Conservation (phyloP, 139 green algal genomes). For the Tetraselmis striata region DNA sequence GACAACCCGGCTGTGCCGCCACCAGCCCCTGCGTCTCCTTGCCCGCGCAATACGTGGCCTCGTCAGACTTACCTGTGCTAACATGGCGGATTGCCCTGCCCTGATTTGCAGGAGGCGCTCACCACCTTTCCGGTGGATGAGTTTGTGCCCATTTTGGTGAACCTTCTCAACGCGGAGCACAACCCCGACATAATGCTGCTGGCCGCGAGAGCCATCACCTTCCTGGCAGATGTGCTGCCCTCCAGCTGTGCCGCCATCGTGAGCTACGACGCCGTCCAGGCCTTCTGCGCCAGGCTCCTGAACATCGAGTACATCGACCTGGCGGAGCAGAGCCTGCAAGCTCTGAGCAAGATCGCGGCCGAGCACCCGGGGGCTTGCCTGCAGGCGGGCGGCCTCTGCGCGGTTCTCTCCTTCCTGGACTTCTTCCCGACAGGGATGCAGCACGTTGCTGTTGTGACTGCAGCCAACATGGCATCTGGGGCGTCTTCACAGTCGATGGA, state of each 20-base stretch:
- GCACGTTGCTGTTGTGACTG: constrained; percentile 78
- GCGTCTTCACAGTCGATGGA: constrained; percentile 40
- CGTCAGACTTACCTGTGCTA: no score
- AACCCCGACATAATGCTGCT: constrained; percentile 92
- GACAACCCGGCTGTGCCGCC: no score
- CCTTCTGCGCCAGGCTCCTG: constrained; percentile 78
- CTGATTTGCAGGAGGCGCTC: constrained; percentile 54
- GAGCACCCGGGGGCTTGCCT: constrained; percentile 69
- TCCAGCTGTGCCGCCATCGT: constrained; percentile 66
- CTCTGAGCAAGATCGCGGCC: constrained; percentile 89
- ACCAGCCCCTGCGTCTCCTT: no score
- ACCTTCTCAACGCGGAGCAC: constrained; percentile 77
- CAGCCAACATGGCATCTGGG: constrained; percentile 81
- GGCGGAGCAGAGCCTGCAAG: constrained; percentile 89
- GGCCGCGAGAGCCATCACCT: constrained; percentile 82
- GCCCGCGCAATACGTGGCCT: no score
- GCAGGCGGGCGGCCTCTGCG: constrained; percentile 70
- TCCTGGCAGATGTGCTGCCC: constrained; percentile 84
- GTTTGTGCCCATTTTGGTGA: constrained; percentile 82
- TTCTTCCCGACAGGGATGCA: constrained; percentile 94
- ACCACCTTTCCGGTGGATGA: constrained; percentile 72
- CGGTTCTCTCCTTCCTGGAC: constrained; percentile 89
- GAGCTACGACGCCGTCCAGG: constrained; percentile 73
- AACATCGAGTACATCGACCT: constrained; percentile 98
- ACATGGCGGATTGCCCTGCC: no score